Evolutionary conservation across 2,329 filamentous ascomycete genomes (phyloP), one percentile per base, ranked within the genome.

Genomic region (Aspergillus oerlinghausenensis): DNA sequence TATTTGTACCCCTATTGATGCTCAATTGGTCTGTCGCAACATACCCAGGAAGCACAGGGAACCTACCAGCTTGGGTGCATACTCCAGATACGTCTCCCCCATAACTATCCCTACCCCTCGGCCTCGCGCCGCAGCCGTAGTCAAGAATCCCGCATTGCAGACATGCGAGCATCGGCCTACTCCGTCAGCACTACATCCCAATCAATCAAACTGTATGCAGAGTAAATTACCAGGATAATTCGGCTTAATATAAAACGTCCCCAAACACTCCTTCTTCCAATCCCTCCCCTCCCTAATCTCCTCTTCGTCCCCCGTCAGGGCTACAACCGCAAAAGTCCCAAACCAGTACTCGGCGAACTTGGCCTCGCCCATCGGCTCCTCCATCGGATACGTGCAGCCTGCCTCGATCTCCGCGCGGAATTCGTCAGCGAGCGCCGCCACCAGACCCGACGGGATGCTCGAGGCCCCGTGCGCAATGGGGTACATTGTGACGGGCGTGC

Each of bases 211-310:
- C 38, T 43, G 4, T 50, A 17, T 9, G 29, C 19, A 42, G 9
- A 25, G 35, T 17, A 28, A 11, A 65, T 52, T 56, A 74, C 72
- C 72, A 17, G 73, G 73, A 70, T 75, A 75, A 66, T 75, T 75
- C 29, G 73, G 72, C 63, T 75, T 75, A 29, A 73, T 61, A 70
- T 75, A 75, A 61, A 75, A 75, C 47, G 73, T 75, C 26, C 73
- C 73, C 62, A 75, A 40, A 57, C 72, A 75, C 42, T 65, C 65
- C 55, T 55, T 67, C 56, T 67, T 66, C 73, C 73, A 75, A 43
- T 74, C 62, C 51, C 68, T 60, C 0, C 61, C 71, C 29, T 69
- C 64, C 17, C 52, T 51, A 50, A 69, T 25, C 1, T 57, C 61
- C 28, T 61, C 50, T 7, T 49, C 51, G 10, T 51, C 54, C 25